Base-by-base conservation (phyloP, 345 rosid genomes). In the Alliaria petiolata region DNA sequence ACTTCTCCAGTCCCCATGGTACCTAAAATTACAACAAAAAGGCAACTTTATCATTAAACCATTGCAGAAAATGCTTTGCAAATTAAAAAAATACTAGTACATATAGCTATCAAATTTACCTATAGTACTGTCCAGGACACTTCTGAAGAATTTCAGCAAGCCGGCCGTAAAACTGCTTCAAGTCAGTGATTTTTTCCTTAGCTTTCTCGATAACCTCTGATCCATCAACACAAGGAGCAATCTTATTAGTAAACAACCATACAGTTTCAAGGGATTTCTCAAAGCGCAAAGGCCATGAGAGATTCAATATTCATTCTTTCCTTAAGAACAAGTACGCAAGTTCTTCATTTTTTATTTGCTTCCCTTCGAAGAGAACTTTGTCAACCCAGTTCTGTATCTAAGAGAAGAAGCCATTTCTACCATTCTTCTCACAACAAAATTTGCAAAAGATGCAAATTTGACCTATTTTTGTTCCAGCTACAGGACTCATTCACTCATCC, bases 1-100 rank as follows among this genome's bases (percentile, higher is more conserved):
- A 78, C 83, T 87, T 80, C 77, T 89, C 99, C 99, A 95, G 81
- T 91, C 99, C 49, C 91, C 93, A 78, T 91, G 95, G 84, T 85
- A 95, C 84, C 99, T 95, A 71, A 14, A 1, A 20, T 58, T 9
- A 62, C 17, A 62, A 66, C 79, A 5, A 4, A 28, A 4, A 28
- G n/a, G n/a, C n/a, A 30, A 11, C 62, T 44, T 53, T 16, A 17
- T n/a, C 66, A 44, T 35, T 56, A 69, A 49, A 59, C 1, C 72
- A 33, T n/a, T 17, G 13, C 31, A 47, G 12, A 35, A 69, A 45
- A 58, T 35, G 30, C 34, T 52, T 9, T 49, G 1, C 38, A n/a
- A n/a, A n/a, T n/a, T n/a, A n/a, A n/a, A n/a, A n/a, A n/a, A n/a
- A n/a, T n/a, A n/a, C n/a, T 15, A 25, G 15, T 22, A n/a, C n/a